A percentile compares a stretch with the other conserved stretches of the same genome.
Conservation (phyloP, 805 yeast species). For the Brettanomyces nanus region DNA sequence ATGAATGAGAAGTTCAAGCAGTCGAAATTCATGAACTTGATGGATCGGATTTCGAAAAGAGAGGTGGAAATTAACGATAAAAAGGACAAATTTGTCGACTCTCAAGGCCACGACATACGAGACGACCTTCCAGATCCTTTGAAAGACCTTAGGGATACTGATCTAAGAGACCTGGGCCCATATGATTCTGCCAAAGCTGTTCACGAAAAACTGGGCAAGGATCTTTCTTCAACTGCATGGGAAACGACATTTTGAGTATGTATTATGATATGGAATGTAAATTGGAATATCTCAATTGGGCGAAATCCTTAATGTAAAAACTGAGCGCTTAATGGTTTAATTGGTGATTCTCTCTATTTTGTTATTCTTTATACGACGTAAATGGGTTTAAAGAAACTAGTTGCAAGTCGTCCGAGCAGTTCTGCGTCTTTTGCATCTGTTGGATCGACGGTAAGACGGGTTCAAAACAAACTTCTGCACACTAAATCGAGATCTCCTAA, state of each 20-base stretch:
- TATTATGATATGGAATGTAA: too few species aligned
- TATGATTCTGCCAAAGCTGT: constrained; percentile 19
- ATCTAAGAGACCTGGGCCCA: constrained; percentile 13
- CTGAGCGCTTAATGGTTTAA: too few species aligned
- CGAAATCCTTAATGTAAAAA: too few species aligned
- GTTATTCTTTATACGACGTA: background rate
- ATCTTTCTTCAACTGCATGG: constrained; percentile 17
- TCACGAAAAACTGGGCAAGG: constrained; percentile 11
- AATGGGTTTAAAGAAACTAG: background rate
- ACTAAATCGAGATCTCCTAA: constrained; percentile 2
- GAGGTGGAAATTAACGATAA: constrained; percentile 29
- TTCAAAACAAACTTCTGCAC: constrained; percentile 5
- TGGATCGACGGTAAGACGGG: constrained; percentile 5
- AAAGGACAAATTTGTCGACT: constrained; percentile 30
- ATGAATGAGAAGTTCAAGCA: constrained; percentile 31
- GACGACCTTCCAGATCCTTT: constrained; percentile 8
- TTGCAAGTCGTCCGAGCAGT: constrained; percentile 2
- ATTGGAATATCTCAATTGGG: too few species aligned
- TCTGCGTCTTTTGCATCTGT: constrained; percentile 2
- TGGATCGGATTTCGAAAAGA: constrained; percentile 31
- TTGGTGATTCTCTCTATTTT: too few species aligned
- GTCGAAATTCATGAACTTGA: constrained; percentile 33
- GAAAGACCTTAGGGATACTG: constrained; percentile 16
- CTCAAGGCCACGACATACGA: constrained; percentile 6
- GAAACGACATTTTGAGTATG: constrained; percentile 5